Evolutionary conservation across 2,329 filamentous ascomycete species (phyloP).

Genomic region (Colletotrichum godetiae): DNA sequence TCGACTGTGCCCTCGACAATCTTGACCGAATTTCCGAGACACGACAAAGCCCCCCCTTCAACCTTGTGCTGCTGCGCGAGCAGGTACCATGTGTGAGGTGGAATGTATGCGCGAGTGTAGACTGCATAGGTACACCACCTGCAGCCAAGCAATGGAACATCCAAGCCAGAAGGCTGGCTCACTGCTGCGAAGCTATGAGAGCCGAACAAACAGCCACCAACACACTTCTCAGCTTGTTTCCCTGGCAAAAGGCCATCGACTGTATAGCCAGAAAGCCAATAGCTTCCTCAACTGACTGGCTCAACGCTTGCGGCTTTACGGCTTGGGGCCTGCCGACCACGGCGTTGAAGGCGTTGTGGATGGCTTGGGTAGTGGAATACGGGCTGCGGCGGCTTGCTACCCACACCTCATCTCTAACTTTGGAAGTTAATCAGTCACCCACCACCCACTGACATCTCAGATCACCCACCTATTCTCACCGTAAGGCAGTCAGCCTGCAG

Average conservation of each 20-base stretch:
- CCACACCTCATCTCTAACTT: background rate
- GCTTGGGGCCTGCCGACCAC: slow-evolving; percentile 12
- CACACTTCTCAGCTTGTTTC: slow-evolving; percentile 4
- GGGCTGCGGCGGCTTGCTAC: slow-evolving; percentile 2
- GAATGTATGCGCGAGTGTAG: slow-evolving; percentile 5
- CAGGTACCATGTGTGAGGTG: background rate
- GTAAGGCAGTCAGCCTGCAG: slow-evolving; percentile 7
- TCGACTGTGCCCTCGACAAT: slow-evolving; percentile 7
- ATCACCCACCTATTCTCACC: background rate
- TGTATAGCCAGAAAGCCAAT: background rate
- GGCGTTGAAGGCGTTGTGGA: background rate
- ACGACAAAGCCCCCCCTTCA: background rate
- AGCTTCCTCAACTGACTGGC: slow-evolving; percentile 33
- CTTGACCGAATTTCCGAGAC: slow-evolving; percentile 24
- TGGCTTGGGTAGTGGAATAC: slow-evolving; percentile 14
- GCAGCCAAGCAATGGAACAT: slow-evolving; percentile 11
- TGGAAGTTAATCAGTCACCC: slow-evolving; percentile 2
- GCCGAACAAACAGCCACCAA: slow-evolving; percentile 17
- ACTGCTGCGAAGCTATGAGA: background rate
- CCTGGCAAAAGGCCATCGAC: background rate
- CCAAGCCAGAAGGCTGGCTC: background rate
- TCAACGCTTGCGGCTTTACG: slow-evolving; percentile 20
- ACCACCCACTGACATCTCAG: background rate
- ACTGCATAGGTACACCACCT: background rate
- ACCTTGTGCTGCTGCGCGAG: slow-evolving; percentile 4